A percentile compares a stretch with the other conserved stretches of the same genome.
These are phyloP conservation scores for Phoma sp. DNA, from an alignment of 2,329 filamentous ascomycete species.

Conservation along the genomic window DNA sequence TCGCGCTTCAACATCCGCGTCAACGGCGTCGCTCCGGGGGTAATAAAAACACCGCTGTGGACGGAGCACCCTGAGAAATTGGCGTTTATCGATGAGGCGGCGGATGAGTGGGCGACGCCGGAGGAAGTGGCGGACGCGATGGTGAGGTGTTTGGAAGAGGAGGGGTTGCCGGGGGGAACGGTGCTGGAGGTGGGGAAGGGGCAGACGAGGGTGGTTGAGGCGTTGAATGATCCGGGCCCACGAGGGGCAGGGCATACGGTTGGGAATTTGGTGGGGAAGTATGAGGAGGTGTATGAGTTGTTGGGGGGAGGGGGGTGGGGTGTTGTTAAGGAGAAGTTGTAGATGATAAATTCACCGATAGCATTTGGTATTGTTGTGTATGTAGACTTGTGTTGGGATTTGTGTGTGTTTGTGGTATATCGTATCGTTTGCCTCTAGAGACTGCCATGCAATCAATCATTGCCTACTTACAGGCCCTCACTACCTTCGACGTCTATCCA, in stretches of 20 bases:
- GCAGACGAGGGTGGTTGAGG: constrained; percentile 59
- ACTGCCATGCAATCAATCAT: too few species aligned
- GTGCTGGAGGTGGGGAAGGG: constrained; percentile 64
- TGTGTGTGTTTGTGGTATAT: too few species aligned
- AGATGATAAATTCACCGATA: neutral
- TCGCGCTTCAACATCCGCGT: constrained; percentile 61
- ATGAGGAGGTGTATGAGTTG: constrained; percentile 60
- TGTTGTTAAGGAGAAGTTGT: constrained; percentile 27
- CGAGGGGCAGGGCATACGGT: constrained; percentile 56
- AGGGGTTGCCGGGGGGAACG: constrained; percentile 54
- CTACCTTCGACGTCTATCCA: too few species aligned
- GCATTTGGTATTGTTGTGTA: too few species aligned
- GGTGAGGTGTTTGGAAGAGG: constrained; percentile 62
- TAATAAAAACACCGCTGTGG: constrained; percentile 69
- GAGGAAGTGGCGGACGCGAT: constrained; percentile 68
- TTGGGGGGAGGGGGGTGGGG: constrained; percentile 60
- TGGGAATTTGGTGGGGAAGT: constrained; percentile 51
- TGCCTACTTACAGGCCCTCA: too few species aligned
- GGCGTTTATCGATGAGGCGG: constrained; percentile 55
- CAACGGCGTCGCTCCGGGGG: constrained; percentile 66
- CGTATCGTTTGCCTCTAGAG: too few species aligned
- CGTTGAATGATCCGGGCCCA: constrained; percentile 63
- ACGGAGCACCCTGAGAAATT: constrained; percentile 68
- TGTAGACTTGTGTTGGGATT: too few species aligned
- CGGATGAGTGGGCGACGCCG: constrained; percentile 65